Conservation (phyloP, 2,329 filamentous ascomycete species). For the Coniella vitis region DNA sequence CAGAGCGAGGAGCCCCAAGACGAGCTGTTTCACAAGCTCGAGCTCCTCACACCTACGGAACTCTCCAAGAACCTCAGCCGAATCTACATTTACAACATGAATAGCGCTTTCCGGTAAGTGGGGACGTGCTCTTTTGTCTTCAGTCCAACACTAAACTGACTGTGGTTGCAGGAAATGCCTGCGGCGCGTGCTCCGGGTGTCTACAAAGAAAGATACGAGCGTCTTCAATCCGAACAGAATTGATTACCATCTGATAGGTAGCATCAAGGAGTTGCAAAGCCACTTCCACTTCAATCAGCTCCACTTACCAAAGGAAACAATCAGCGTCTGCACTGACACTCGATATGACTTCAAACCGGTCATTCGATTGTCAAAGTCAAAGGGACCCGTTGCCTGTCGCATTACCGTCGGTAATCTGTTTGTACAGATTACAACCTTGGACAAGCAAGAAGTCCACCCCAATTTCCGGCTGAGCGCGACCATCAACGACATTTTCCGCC, state of each 20-base stretch:
- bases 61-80: slow-evolving; percentile 51
- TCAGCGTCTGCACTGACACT: slow-evolving; percentile 60
- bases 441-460: slow-evolving; percentile 62
- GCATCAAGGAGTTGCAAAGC: slow-evolving; percentile 55
- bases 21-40: slow-evolving; percentile 56
- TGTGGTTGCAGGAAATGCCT: slow-evolving; percentile 50
- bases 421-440: slow-evolving; percentile 61
- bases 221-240: slow-evolving; percentile 59
- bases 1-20: slow-evolving; percentile 56
- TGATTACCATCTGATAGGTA: slow-evolving; percentile 60
- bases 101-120: slow-evolving; percentile 55
- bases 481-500: slow-evolving; percentile 63
- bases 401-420: slow-evolving; percentile 65
- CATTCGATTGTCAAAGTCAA: slow-evolving; percentile 59
- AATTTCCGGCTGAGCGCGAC: slow-evolving; percentile 55
- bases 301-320: slow-evolving; percentile 63
- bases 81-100: slow-evolving; percentile 68
- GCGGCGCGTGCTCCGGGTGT: slow-evolving; percentile 54
- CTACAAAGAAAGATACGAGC: slow-evolving; percentile 52
- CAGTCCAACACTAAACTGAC: background rate
- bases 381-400: slow-evolving; percentile 62
- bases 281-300: slow-evolving; percentile 62
- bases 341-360: slow-evolving; percentile 60
- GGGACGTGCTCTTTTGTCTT: too few species aligned
- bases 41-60: slow-evolving; percentile 56